phyloP scores from a whole-genome alignment of 169 alveolate species.

The Plasmodium yoelii region DNA sequence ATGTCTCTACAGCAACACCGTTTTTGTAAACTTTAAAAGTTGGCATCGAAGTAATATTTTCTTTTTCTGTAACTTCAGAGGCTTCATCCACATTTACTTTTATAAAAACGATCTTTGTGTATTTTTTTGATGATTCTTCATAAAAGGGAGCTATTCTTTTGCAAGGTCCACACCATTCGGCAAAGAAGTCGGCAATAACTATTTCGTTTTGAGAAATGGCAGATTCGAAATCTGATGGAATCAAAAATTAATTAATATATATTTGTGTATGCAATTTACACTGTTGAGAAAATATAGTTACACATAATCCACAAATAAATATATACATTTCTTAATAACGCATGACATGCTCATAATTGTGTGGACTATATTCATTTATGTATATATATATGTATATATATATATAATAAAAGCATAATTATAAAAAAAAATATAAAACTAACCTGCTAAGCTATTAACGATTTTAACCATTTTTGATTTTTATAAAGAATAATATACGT shows the following conservation, averaged over 20 bases:
- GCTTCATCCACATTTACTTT: conserved; percentile 84
- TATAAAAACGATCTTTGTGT: conserved; percentile 77
- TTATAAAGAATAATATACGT: background rate
- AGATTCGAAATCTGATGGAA: conserved; percentile 81
- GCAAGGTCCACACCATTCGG: conserved; percentile 97
- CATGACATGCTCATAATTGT: background rate
- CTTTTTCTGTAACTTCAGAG: conserved; percentile 83
- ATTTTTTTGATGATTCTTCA: conserved; percentile 82
- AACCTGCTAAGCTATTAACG: conserved; percentile 74
- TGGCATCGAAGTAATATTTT: conserved; percentile 85
- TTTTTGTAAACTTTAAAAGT: conserved; percentile 85
- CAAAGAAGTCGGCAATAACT: conserved; percentile 95
- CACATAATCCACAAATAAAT: background rate
- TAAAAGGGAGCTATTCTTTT: conserved; percentile 90
- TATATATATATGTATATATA: background rate
- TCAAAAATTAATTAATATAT: background rate
- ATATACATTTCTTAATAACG: no score
- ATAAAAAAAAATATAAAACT: background rate
- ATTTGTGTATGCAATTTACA: background rate
- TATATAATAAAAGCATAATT: background rate
- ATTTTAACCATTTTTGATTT: conserved; percentile 69
- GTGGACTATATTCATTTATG: background rate
- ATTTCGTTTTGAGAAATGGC: conserved; percentile 79
- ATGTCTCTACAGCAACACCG: conserved; percentile 81
- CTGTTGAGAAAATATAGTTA: background rate